Evolutionary conservation across 305 asterid species (phyloP), one percentile per base, ranked within the genome.

Genomic region (Andrographis paniculata): DNA sequence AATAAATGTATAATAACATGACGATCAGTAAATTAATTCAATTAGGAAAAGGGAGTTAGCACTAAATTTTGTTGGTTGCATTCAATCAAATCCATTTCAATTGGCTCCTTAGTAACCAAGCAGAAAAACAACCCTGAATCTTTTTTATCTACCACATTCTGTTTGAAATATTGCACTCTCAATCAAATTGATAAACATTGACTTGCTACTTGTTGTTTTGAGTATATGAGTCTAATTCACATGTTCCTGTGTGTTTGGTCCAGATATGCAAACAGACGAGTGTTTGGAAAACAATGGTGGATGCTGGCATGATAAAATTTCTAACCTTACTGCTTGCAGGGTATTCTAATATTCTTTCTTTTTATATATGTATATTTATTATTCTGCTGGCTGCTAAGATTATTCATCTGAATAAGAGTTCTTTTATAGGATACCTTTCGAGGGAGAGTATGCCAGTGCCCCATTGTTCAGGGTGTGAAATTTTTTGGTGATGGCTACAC

Each of bases 261-360:
- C 74, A 91, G 99, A 79, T 56, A 53, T 91, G 50, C 77, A 91
- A 72, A 87, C 99, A 65, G 81, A 87, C 19, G 96, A 91, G 68
- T 91, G 96, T 70, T 67, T 78, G 66, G 66, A 71, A 42, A 75
- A 82, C 79, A 83, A 83, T 53, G 99, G 99, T 18, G 99, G 99
- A 42, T 91, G 96, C 77, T 91, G 99, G 99, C 75, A 78, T 64
- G 96, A 91, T 67, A 77, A 69, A 62, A 53, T 63, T 64, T 55
- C 92, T 38, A 91, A 91, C 49, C 58, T 87, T 30, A 77, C 94
- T 50, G 99, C 96, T 23, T 87, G 99, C 96, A 74, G 77, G 94
- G 96, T 91, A 72, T 45, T n/a, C 48, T 35, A 16, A 8, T 3
- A 3, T 24, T 24, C 30, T 24, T 3, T 4, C 14, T 46, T 24